Percentiles rank a stretch among this genome's conserved stretches.
Evolutionary conservation across 2,329 filamentous ascomycete species (phyloP).

Genomic region (Fusarium austroafricanum): DNA sequence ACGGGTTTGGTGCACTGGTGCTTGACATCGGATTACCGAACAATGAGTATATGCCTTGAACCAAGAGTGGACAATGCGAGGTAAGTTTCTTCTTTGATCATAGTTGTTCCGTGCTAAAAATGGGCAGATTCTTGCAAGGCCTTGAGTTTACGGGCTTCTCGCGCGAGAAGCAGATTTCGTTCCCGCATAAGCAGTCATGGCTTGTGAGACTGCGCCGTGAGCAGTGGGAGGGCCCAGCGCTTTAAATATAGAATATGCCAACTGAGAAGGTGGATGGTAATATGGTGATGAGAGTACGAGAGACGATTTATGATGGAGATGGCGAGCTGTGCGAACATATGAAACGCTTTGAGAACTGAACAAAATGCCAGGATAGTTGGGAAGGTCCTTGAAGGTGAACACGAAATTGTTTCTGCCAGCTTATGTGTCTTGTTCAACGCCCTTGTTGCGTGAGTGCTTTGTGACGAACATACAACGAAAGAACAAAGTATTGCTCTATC

Average conservation of each 20-base stretch:
- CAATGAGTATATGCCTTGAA: slow-evolving; percentile 85
- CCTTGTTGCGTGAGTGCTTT: background rate
- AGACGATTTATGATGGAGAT: slow-evolving; percentile 25
- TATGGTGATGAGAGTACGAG: slow-evolving; percentile 24
- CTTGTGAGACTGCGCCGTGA: slow-evolving; percentile 84
- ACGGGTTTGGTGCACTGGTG: slow-evolving; percentile 89
- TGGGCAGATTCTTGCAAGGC: slow-evolving; percentile 62
- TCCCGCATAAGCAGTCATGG: slow-evolving; percentile 94
- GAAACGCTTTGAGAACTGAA: background rate
- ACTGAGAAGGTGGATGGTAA: background rate
- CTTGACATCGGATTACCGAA: slow-evolving; percentile 80
- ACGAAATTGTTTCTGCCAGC: too few relatives aligned
- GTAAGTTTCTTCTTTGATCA: slow-evolving; percentile 61
- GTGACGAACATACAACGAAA: background rate
- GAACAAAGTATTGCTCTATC: background rate
- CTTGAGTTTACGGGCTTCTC: slow-evolving; percentile 82
- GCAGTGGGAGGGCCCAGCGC: slow-evolving; percentile 77
- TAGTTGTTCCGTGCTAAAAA: background rate
- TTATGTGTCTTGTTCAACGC: background rate
- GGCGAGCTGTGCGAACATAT: background rate
- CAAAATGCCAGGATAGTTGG: background rate
- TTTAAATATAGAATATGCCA: slow-evolving; percentile 52
- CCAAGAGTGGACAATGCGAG: slow-evolving; percentile 91
- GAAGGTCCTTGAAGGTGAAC: background rate
- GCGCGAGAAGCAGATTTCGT: slow-evolving; percentile 85